Conservation (phyloP, 2,329 filamentous ascomycete genomes). For the Neoascochyta sp. region DNA sequence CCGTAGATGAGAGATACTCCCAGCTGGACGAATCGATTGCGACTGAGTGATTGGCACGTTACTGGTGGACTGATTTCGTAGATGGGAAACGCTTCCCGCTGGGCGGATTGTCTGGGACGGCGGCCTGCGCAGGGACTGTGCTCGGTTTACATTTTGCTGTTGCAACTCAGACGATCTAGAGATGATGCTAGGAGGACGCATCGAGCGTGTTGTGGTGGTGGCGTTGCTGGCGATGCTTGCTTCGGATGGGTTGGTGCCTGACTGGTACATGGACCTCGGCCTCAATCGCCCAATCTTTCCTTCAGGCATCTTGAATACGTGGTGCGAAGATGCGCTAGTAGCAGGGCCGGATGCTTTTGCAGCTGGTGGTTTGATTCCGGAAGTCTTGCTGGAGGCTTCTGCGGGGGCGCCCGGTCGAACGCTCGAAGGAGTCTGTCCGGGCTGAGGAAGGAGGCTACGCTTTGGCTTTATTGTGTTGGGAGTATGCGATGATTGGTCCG, state of each 20-base stretch:
- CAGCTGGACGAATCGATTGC: conserved; percentile 15
- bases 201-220: conserved; percentile 8
- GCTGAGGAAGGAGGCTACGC: conserved; percentile 33
- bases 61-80: conserved; percentile 29
- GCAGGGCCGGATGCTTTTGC: background rate
- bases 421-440: conserved; percentile 22
- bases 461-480: no score
- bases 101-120: conserved; percentile 12
- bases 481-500: no score
- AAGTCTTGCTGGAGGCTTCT: background rate
- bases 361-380: background rate
- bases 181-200: conserved; percentile 15
- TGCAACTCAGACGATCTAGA: conserved; percentile 18
- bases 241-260: conserved; percentile 9
- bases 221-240: conserved; percentile 7
- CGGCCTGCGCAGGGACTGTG: conserved; percentile 33
- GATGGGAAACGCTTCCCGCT: no score
- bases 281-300: conserved; percentile 21
- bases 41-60: conserved; percentile 6
- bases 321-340: no score
- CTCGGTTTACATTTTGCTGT: conserved; percentile 17
- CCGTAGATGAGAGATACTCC: no score
- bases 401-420: conserved; percentile 1
- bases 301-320: no score
- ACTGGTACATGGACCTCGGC: conserved; percentile 32